Evolutionary conservation across 805 yeast genomes (phyloP), one percentile per base, ranked within the genome.

Genomic region (Sugiyamaella chiloensis): DNA sequence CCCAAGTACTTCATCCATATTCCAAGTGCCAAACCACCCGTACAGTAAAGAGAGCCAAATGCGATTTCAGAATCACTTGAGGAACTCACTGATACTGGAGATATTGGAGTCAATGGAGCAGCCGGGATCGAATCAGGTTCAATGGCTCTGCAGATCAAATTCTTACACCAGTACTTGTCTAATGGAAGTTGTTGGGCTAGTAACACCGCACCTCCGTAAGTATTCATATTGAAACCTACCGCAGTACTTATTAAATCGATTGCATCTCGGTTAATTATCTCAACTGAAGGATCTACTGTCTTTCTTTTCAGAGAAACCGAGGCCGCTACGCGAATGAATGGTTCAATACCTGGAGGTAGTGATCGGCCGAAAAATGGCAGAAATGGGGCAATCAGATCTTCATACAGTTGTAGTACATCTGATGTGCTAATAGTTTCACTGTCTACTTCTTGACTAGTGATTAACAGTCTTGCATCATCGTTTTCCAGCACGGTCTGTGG

Each of bases 381-480:
- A 34, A 43, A 20, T 24, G 41, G 23, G 3, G 31, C 46, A 23
- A 43, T 24, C 20, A 26, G 41, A 21, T 23, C 34, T 4, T 20
- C 12, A 30, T 34, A 32, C 9, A 34, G 20, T 24, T 11, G 23
- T 9, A 14, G 29, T 12, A 14, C 12, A 5, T 12, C 16, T 16
- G 20, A 19, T 4, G 37, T n/a, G 12, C 19, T 4, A 16, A 34
- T 34, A 34, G 9, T 16, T 5, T 34, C 37, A 21, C 20, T 21
- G 29, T 24, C 32, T 17, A 32, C 24, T 14, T 42, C 11, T 3
- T 27, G 16, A 8, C 14, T 31, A 40, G 19, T n/a, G 32, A n/a
- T 7, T 20, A 23, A 19, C 42, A 36, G 29, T 16, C 36, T n/a
- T 26, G 39, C 7, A 16, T 11, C 19, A 4, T 24, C 11, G 4